phyloP scores from a whole-genome alignment of 2,329 filamentous ascomycete species.

The Arthrinium puccinioides region DNA sequence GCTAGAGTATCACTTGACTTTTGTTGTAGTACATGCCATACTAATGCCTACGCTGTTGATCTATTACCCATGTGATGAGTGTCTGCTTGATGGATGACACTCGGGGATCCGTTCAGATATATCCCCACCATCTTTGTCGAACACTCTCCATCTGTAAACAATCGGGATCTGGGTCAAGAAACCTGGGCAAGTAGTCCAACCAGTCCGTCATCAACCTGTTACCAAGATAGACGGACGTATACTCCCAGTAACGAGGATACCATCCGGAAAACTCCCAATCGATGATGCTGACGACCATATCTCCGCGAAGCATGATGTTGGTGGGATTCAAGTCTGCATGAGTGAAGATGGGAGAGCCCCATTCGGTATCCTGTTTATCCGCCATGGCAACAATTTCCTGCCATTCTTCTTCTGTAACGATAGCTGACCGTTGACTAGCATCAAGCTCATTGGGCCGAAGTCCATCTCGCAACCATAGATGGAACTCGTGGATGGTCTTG shows the following conservation, averaged over 20 bases:
- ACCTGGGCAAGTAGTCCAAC: background rate
- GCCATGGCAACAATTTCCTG: constrained; percentile 13
- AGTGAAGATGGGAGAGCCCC: constrained; percentile 15
- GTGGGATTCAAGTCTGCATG: constrained; percentile 36
- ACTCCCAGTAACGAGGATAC: constrained; percentile 27
- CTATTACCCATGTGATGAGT: too few relatives aligned
- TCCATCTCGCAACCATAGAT: background rate
- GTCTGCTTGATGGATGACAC: too few relatives aligned
- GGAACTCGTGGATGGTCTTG: constrained; percentile 4
- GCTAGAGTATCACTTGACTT: too few relatives aligned
- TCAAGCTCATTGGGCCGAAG: background rate
- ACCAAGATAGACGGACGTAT: constrained; percentile 10
- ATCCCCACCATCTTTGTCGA: background rate
- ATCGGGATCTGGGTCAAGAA: background rate
- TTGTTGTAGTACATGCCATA: too few relatives aligned
- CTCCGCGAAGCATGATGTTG: constrained; percentile 33
- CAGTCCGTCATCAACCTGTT: background rate
- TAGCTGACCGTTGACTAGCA: background rate
- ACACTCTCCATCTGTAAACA: background rate
- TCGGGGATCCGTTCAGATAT: too few relatives aligned
- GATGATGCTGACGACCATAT: constrained; percentile 34
- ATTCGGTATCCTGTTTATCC: background rate
- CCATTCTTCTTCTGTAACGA: background rate
- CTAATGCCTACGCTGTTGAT: too few relatives aligned
- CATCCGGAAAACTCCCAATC: constrained; percentile 27